Conservation (phyloP, 768 basidiomycete genomes). For the Hortiboletus campestris region DNA sequence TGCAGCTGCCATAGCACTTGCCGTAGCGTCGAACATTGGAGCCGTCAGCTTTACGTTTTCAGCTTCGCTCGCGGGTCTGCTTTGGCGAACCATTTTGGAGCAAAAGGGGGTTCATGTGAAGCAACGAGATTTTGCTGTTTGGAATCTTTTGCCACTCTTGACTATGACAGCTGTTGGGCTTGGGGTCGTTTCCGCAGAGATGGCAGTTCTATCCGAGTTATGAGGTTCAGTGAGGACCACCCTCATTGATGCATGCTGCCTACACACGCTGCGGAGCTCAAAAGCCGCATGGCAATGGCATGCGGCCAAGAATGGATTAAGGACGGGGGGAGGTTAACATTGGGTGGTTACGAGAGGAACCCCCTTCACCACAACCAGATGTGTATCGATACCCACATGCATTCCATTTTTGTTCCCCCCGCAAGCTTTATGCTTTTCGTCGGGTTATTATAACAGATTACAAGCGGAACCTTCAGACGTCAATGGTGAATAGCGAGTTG, state of each 20-base stretch:
- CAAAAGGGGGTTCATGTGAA: slow-evolving; percentile 69
- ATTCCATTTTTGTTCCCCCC: too few relatives aligned
- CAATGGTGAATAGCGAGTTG: too few relatives aligned
- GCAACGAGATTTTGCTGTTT: slow-evolving; percentile 61
- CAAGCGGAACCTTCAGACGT: too few relatives aligned
- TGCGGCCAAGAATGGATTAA: not conserved
- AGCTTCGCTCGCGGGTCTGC: slow-evolving; percentile 82
- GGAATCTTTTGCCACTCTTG: slow-evolving; percentile 66
- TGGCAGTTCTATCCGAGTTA: slow-evolving; percentile 48
- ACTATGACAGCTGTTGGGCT: slow-evolving; percentile 65
- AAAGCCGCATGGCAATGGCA: not conserved
- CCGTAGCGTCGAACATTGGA: slow-evolving; percentile 85
- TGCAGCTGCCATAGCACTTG: slow-evolving; percentile 69
- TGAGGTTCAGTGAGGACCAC: not conserved
- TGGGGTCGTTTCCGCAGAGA: slow-evolving; percentile 71
- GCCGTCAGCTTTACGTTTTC: slow-evolving; percentile 89
- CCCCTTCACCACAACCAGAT: too few relatives aligned
- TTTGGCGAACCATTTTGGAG: slow-evolving; percentile 74
- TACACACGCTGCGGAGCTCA: not conserved
- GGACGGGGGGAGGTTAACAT: too few relatives aligned
- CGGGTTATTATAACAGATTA: too few relatives aligned
- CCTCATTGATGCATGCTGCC: not conserved
- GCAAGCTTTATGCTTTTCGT: too few relatives aligned
- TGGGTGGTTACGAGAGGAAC: too few relatives aligned
- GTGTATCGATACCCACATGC: too few relatives aligned